A percentile compares a stretch with the other conserved stretches of the same genome.
These are phyloP conservation scores for Annulohypoxylon maeteangense DNA, from an alignment of 495 filamentous ascomycete species.

Conservation along the genomic window DNA sequence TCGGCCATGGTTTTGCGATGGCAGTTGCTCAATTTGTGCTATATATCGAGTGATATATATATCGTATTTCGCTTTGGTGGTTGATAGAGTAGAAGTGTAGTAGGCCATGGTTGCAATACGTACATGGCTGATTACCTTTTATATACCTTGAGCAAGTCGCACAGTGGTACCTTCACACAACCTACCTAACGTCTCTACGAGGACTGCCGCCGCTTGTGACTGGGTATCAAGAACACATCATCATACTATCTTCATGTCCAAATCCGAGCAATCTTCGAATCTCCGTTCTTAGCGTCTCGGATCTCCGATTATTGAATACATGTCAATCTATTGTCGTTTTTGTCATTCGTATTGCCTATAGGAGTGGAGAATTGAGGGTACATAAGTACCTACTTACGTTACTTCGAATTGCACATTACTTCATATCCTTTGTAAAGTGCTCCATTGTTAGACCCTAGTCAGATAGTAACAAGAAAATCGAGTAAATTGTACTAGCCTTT, in stretches of 20 bases:
- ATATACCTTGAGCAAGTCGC: neutral
- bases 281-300: constrained; percentile 25
- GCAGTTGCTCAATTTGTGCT: neutral
- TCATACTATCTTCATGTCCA: constrained; percentile 2
- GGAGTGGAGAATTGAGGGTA: neutral
- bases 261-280: constrained; percentile 35
- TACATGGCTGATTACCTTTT: constrained; percentile 3
- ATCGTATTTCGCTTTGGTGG: neutral
- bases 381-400: neutral
- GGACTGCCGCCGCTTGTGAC: constrained; percentile 8
- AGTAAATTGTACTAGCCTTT: no score
- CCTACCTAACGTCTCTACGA: neutral
- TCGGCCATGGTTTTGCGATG: constrained; percentile 17
- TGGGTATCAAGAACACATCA: constrained; percentile 18
- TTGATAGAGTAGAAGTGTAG: neutral
- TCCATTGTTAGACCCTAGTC: no score
- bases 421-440: no score
- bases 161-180: neutral
- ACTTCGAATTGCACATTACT: neutral
- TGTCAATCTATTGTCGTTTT: constrained; percentile 9
- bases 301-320: constrained; percentile 16
- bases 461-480: no score
- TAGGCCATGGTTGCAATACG: neutral
- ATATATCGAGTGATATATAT: neutral
- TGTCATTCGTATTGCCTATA: neutral